These are phyloP conservation scores for Pseudonitzschia pungens DNA, from an alignment of 108 stramenopile species.

Conservation along the genomic window DNA sequence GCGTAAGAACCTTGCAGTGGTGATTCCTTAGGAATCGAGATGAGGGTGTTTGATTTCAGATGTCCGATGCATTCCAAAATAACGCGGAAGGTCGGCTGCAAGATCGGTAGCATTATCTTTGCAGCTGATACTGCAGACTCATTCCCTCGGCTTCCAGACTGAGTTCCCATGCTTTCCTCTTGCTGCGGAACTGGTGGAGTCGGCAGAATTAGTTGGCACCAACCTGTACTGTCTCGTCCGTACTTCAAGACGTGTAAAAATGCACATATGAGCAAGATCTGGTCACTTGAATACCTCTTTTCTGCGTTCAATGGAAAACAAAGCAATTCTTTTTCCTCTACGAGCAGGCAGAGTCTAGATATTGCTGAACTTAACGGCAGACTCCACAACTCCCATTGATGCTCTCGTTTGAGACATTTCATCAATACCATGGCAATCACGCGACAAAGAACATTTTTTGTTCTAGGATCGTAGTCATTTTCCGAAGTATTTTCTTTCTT, in stretches of 20 bases:
- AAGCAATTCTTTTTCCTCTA: conserved; percentile 82
- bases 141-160: background rate
- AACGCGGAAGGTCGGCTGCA: conserved; percentile 75
- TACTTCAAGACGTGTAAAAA: conserved; percentile 64
- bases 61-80: conserved; percentile 54
- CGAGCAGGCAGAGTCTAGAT: conserved; percentile 63
- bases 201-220: conserved; percentile 49
- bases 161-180: background rate
- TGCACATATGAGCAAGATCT: conserved; percentile 63
- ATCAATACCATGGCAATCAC: conserved; percentile 63
- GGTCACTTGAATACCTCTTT: conserved; percentile 52
- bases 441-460: conserved; percentile 59
- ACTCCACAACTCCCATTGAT: conserved; percentile 70
- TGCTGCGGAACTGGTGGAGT: conserved; percentile 29
- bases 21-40: conserved; percentile 24
- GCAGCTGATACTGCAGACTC: conserved; percentile 44
- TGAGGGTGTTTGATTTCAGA: conserved; percentile 34
- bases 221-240: conserved; percentile 81
- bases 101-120: conserved; percentile 75
- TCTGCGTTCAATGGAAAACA: conserved; percentile 19
- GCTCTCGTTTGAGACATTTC: conserved; percentile 63
- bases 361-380: conserved; percentile 63
- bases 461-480: background rate
- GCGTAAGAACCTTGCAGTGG: background rate
- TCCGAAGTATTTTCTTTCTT: background rate